phyloP scores from a whole-genome alignment of 2,329 filamentous ascomycete genomes.

The Epichloe sylvatica region DNA sequence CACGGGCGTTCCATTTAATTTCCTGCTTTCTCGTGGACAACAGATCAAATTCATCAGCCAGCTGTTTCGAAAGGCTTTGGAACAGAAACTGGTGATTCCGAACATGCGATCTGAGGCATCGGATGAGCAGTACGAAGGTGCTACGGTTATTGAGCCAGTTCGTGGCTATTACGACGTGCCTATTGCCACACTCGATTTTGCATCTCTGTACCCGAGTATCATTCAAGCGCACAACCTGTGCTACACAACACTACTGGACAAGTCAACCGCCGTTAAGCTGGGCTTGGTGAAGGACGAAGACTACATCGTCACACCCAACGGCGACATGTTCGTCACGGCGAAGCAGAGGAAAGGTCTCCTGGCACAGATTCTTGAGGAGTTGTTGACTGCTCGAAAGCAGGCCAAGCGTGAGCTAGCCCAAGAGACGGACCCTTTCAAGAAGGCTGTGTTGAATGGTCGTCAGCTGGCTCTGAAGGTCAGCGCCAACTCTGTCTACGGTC shows the following conservation, averaged over 20 bases:
- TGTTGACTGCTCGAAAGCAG: conserved; percentile 81
- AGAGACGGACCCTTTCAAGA: conserved; percentile 93
- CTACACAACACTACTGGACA: conserved; percentile 76
- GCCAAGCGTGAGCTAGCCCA: conserved; percentile 80
- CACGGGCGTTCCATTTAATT: conserved; percentile 96
- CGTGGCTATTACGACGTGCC: conserved; percentile 91
- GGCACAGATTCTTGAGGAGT: conserved; percentile 88
- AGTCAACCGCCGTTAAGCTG: conserved; percentile 61
- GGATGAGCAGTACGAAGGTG: conserved; percentile 92
- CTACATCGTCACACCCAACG: conserved; percentile 91
- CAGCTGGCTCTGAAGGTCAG: conserved; percentile 93
- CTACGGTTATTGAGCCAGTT: conserved; percentile 91
- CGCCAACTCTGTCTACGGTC: conserved; percentile 93
- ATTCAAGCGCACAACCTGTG: conserved; percentile 98
- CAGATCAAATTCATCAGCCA: conserved; percentile 98
- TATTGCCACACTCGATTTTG: conserved; percentile 95
- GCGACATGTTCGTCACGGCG: conserved; percentile 78
- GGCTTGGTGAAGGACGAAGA: conserved; percentile 76
- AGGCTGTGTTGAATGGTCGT: conserved; percentile 92
- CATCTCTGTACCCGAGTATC: conserved; percentile 94
- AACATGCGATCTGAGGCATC: conserved; percentile 58
- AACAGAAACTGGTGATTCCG: conserved; percentile 88
- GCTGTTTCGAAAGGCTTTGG: conserved; percentile 83
- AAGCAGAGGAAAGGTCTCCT: conserved; percentile 85
- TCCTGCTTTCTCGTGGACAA: conserved; percentile 77